These are phyloP conservation scores for Wickerhamiella siamensis DNA, from an alignment of 805 yeast genomes.

Conservation along the genomic window DNA sequence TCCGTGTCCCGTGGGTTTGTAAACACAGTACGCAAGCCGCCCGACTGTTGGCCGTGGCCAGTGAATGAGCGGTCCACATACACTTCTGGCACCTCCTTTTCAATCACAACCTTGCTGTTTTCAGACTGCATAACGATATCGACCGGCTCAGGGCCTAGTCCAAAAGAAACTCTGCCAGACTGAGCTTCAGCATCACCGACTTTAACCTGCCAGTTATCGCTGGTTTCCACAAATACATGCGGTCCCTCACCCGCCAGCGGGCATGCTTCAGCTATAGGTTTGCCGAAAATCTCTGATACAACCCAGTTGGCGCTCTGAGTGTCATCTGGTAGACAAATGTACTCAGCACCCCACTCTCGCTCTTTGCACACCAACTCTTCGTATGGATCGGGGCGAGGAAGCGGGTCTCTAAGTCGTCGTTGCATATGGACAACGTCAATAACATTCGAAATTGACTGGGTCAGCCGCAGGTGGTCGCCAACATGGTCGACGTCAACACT, in stretches of 20 bases:
- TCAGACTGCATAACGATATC: slow-evolving; percentile 32
- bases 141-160: slow-evolving; percentile 1
- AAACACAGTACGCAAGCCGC: slow-evolving; percentile 72
- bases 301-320: slow-evolving; percentile 28
- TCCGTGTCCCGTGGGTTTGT: slow-evolving; percentile 42
- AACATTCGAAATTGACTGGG: slow-evolving; percentile 51
- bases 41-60: slow-evolving; percentile 82
- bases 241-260: slow-evolving; percentile 32
- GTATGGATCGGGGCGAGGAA: slow-evolving; percentile 68
- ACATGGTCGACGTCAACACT: slow-evolving; percentile 60
- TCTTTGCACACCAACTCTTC: slow-evolving; percentile 50
- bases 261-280: slow-evolving; percentile 47
- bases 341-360: slow-evolving; percentile 40
- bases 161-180: slow-evolving; percentile 4
- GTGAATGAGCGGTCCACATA: slow-evolving; percentile 72
- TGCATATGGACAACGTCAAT: slow-evolving; percentile 54
- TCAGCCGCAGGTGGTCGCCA: slow-evolving; percentile 30
- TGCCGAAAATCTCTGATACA: slow-evolving; percentile 57
- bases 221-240: slow-evolving; percentile 7
- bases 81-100: slow-evolving; percentile 42
- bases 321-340: slow-evolving; percentile 59
- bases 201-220: slow-evolving; percentile 8
- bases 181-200: slow-evolving; percentile 3
- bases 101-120: slow-evolving; percentile 32
- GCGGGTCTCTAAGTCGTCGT: slow-evolving; percentile 48